phyloP scores from a whole-genome alignment of 1,284 basidiomycete species.

The Leccinum pseudoinsigne region DNA sequence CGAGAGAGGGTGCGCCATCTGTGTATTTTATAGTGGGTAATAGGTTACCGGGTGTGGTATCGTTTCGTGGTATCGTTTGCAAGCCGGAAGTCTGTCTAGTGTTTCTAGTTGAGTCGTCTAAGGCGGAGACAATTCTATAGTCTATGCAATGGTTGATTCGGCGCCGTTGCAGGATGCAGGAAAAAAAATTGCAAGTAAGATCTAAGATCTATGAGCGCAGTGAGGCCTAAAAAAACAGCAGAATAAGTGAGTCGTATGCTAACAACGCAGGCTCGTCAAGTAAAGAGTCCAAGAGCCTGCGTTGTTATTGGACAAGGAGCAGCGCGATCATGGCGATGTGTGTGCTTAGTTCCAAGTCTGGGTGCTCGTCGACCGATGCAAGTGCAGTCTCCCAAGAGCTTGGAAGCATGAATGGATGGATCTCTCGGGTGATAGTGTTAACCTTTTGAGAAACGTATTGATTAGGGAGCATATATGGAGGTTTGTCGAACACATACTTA shows the following conservation, averaged over 20 bases:
- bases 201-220: neutral
- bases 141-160: constrained; percentile 15
- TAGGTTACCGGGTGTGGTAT: constrained; percentile 8
- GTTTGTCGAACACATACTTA: constrained; percentile 40
- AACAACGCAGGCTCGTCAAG: constrained; percentile 22
- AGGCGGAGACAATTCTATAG: constrained; percentile 26
- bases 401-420: constrained; percentile 52
- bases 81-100: neutral
- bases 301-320: constrained; percentile 36
- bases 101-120: neutral
- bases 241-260: neutral
- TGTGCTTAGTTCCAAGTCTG: constrained; percentile 13
- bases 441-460: constrained; percentile 37
- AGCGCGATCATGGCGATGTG: constrained; percentile 32
- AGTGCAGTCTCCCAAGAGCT: constrained; percentile 60
- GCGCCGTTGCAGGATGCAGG: neutral
- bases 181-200: constrained; percentile 1
- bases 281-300: constrained; percentile 22
- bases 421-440: constrained; percentile 39
- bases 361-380: constrained; percentile 12
- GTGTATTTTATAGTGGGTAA: neutral
- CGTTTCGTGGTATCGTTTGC: constrained; percentile 1
- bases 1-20: constrained; percentile 22
- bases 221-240: constrained; percentile 3
- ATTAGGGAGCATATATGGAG: neutral